Percentiles rank a stretch among this genome's conserved stretches.
Conservation (phyloP, 345 rosid genomes). For the Salix arbutifolia region DNA sequence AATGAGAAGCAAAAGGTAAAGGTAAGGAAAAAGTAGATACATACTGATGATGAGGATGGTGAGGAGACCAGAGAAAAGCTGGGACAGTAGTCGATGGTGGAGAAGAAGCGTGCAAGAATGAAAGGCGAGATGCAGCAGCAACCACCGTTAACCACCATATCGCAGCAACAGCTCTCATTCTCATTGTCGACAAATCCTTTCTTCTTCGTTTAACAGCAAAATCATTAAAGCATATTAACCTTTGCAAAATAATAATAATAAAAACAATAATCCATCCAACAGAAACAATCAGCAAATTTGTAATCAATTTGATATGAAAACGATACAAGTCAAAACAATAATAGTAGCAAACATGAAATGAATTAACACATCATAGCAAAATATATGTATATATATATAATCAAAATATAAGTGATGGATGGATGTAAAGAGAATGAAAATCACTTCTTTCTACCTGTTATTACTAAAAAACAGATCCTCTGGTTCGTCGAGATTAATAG, state of each 20-base stretch:
- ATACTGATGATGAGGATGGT: conserved; percentile 26
- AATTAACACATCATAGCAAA: too few relatives aligned
- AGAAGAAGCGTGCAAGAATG: conserved; percentile 35
- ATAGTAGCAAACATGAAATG: too few relatives aligned
- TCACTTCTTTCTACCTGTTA: too few relatives aligned
- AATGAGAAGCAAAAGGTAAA: background rate
- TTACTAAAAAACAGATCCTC: too few relatives aligned
- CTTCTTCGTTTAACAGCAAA: background rate
- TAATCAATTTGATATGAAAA: too few relatives aligned
- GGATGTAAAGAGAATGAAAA: too few relatives aligned
- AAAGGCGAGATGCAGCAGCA: conserved; percentile 20
- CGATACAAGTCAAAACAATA: too few relatives aligned
- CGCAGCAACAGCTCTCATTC: background rate
- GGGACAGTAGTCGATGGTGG: conserved; percentile 40
- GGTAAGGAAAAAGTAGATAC: background rate
- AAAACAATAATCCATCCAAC: background rate
- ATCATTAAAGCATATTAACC: background rate
- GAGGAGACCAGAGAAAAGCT: conserved; percentile 85
- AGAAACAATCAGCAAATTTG: background rate
- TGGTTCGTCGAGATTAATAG: too few relatives aligned
- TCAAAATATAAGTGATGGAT: too few relatives aligned
- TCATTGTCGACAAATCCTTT: background rate
- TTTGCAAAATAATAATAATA: too few relatives aligned
- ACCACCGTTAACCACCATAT: background rate
- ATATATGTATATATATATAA: too few relatives aligned